phyloP scores from a whole-genome alignment of 257 asterid species.

The Nicotiana noctiflora region DNA sequence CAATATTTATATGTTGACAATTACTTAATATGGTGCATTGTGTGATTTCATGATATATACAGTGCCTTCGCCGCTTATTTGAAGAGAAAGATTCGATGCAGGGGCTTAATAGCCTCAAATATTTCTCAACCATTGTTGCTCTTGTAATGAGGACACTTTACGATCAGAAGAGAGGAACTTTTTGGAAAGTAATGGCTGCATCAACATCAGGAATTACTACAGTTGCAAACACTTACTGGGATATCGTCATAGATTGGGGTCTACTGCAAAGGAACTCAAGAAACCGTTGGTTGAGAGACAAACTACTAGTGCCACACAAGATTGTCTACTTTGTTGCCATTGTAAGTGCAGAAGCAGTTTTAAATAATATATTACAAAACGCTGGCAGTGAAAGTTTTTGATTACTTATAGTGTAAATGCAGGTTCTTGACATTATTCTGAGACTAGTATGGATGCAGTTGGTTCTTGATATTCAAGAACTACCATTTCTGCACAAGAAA shows the following conservation, averaged over 20 bases:
- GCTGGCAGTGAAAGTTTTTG: not conserved
- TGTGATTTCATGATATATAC: too few species aligned
- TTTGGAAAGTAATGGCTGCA: slow-evolving; percentile 45
- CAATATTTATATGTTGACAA: not conserved
- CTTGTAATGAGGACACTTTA: slow-evolving; percentile 56
- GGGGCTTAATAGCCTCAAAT: slow-evolving; percentile 50
- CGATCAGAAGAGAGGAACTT: slow-evolving; percentile 14
- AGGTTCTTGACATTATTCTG: slow-evolving; percentile 58
- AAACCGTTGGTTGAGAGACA: slow-evolving; percentile 80
- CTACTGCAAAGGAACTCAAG: slow-evolving; percentile 40
- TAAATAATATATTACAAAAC: not conserved
- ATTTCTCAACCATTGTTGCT: slow-evolving; percentile 64
- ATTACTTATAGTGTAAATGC: slow-evolving; percentile 8
- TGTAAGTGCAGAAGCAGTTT: slow-evolving; percentile 27
- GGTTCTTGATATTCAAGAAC: slow-evolving; percentile 46
- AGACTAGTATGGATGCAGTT: slow-evolving; percentile 94
- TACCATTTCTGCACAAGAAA: slow-evolving; percentile 47
- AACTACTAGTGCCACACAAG: slow-evolving; percentile 57
- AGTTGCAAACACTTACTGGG: slow-evolving; percentile 64
- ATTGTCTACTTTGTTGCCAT: slow-evolving; percentile 64
- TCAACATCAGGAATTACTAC: slow-evolving; percentile 64
- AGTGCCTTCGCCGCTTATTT: too few species aligned
- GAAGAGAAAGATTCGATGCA: slow-evolving; percentile 10
- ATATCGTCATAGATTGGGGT: slow-evolving; percentile 82
- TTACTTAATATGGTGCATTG: too few species aligned